Base-by-base conservation (phyloP, 306 rosid species). In the Vicia faba region DNA sequence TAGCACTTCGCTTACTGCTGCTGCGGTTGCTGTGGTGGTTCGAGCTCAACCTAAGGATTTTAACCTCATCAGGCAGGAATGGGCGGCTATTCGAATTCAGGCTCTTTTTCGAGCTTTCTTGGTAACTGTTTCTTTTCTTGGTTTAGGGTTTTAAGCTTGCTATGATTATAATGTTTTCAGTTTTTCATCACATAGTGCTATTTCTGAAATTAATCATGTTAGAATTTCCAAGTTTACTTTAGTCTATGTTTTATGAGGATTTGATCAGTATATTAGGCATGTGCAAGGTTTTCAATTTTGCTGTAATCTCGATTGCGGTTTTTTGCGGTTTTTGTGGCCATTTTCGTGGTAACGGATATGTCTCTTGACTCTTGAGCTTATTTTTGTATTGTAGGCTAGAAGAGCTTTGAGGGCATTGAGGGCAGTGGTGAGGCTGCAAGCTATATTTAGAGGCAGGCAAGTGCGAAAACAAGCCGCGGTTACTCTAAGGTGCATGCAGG, bases 401-500 rank as follows among this genome's bases (percentile, higher is more conserved):
- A 67, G 73, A 62, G 96, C 98, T 26, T 80, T 88, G 69, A 93
- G 83, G 79, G 97, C 97, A 51, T 63, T 93, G 80, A 86, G 79
- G 75, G 93, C 97, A 73, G 78, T 93, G 76, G 98, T 93, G 48
- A 84, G 95, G 73, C 63, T 93, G 70, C 98, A 89, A 80, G 96
- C 98, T 16, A 84, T 87, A 80, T 93, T 92, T 66, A 79, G 98
- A 0, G 92, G 97, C 7, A 41, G 95, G 35, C 84, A 69, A 65
- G 97, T 90, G 8, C 75, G 99, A 53, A 90, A 86, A 82, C 97
- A 90, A 82, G 97, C 99, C 11, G 96, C 86, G 0, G 95, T 93
- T 19, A 93, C 97, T 41, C 83, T 93, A 25, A 84, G 83, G 82
- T 93, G 98, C 65, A 93, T 89, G 98, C 97, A 93, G 82, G 97